Evolutionary conservation across 1,284 basidiomycete genomes (phyloP).

Genomic region (Sporisorium graminicola): DNA sequence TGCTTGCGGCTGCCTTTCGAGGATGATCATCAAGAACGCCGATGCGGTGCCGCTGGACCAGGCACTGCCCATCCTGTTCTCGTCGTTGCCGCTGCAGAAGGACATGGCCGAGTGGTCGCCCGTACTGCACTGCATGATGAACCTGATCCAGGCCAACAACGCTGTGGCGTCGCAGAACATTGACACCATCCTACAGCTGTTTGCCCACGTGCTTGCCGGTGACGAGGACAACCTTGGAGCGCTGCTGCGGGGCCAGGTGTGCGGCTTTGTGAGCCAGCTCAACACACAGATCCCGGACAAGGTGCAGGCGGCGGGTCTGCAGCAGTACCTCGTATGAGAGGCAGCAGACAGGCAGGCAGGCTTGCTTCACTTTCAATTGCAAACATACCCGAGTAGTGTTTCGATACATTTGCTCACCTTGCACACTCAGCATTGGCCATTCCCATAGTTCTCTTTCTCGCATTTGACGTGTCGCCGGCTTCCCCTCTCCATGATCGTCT

Average conservation of each 20-base stretch:
- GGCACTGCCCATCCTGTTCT: constrained; percentile 86
- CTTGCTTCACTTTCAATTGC: constrained; percentile 12
- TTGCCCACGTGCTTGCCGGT: constrained; percentile 81
- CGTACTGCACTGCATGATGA: constrained; percentile 89
- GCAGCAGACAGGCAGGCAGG: constrained; percentile 4
- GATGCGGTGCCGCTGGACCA: constrained; percentile 85
- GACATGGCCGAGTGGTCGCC: constrained; percentile 79
- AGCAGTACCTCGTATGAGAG: constrained; percentile 66
- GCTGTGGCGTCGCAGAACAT: constrained; percentile 78
- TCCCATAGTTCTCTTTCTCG: constrained; percentile 11
- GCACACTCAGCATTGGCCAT: constrained; percentile 12
- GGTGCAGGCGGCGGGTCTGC: constrained; percentile 80
- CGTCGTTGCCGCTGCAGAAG: constrained; percentile 85
- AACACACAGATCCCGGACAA: constrained; percentile 80
- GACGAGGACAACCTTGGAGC: constrained; percentile 64
- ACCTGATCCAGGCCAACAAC: constrained; percentile 83
- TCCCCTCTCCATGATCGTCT: not conserved
- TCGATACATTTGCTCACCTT: constrained; percentile 45
- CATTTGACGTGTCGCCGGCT: constrained; percentile 12
- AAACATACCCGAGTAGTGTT: constrained; percentile 57
- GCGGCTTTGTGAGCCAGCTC: constrained; percentile 79
- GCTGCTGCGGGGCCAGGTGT: constrained; percentile 71
- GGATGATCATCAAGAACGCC: constrained; percentile 87
- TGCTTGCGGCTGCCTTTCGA: constrained; percentile 89
- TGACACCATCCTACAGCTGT: constrained; percentile 84